Evolutionary conservation across 2,329 filamentous ascomycete genomes (phyloP).

Genomic region (Pseudonectria foliicola): DNA sequence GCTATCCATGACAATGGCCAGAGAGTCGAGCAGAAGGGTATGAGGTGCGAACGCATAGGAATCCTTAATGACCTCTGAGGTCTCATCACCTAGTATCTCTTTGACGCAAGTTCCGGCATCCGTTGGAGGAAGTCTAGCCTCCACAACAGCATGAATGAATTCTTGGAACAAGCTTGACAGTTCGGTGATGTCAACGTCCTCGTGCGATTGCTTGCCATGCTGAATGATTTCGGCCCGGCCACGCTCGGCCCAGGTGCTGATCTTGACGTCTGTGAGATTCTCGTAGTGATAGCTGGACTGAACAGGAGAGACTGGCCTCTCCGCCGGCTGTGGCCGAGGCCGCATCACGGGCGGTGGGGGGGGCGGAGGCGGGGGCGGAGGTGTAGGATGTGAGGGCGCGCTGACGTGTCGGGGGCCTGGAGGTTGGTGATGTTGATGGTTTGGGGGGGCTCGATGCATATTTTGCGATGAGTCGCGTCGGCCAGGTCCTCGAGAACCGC

Average conservation of each 20-base stretch:
- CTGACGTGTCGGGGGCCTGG: constrained; percentile 17
- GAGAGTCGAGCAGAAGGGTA: constrained; percentile 72
- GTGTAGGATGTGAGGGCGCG: constrained; percentile 10
- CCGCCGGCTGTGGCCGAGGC: constrained; percentile 12
- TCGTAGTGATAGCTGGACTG: constrained; percentile 60
- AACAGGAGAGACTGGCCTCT: constrained; percentile 26
- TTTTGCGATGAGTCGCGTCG: constrained; percentile 46
- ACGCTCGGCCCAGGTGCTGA: constrained; percentile 59
- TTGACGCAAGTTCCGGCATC: constrained; percentile 68
- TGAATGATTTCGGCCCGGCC: constrained; percentile 63
- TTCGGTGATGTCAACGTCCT: constrained; percentile 60
- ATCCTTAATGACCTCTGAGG: constrained; percentile 43
- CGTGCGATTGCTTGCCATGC: constrained; percentile 55
- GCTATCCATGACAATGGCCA: constrained; percentile 71
- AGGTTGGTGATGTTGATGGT: constrained; percentile 18
- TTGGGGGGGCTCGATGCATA: constrained; percentile 20
- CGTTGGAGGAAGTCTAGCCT: constrained; percentile 56
- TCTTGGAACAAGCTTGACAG: constrained; percentile 77
- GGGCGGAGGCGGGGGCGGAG: constrained; percentile 15
- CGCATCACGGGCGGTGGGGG: constrained; percentile 11
- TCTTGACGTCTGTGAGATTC: constrained; percentile 62
- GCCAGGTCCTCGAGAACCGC: constrained; percentile 40
- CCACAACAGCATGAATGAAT: constrained; percentile 67
- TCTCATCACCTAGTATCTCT: constrained; percentile 59
- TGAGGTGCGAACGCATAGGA: constrained; percentile 52